Percentiles rank a stretch among this genome's conserved stretches.
These are phyloP conservation scores for Macrophomina tecta DNA, from an alignment of 2,329 filamentous ascomycete species.

Conservation along the genomic window DNA sequence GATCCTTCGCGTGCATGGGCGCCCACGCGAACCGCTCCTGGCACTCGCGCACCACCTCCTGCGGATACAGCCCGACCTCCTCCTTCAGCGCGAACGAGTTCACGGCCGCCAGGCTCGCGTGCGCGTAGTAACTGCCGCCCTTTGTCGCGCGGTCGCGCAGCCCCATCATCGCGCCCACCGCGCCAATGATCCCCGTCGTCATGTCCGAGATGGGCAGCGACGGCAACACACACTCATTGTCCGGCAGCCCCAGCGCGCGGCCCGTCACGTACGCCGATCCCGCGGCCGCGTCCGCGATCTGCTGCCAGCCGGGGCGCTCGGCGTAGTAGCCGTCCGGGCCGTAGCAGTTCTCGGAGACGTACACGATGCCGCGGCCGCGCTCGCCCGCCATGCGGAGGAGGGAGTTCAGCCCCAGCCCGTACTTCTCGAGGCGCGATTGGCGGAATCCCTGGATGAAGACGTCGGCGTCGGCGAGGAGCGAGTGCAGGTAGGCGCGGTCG, in stretches of 20 bases:
- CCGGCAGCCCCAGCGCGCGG: constrained; percentile 39
- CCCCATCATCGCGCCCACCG: constrained; percentile 36
- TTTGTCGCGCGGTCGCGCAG: constrained; percentile 35
- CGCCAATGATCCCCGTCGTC: constrained; percentile 38
- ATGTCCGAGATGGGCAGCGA: constrained; percentile 40
- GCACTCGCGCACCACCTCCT: constrained; percentile 36
- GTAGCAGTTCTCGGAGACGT: constrained; percentile 59
- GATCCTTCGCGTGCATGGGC: constrained; percentile 37
- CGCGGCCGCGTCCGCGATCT: constrained; percentile 42
- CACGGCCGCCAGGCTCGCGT: constrained; percentile 38
- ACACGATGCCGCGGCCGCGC: constrained; percentile 54
- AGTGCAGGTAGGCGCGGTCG: constrained; percentile 48
- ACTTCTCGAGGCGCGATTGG: constrained; percentile 50
- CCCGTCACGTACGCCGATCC: constrained; percentile 43
- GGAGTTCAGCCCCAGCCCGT: constrained; percentile 51
- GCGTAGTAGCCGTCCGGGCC: constrained; percentile 55
- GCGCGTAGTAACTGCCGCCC: constrained; percentile 34
- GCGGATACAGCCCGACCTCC: constrained; percentile 44
- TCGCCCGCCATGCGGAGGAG: constrained; percentile 48
- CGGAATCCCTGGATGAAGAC: constrained; percentile 63
- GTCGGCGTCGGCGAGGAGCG: constrained; percentile 57
- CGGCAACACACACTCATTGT: constrained; percentile 36
- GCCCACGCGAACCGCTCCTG: constrained; percentile 37
- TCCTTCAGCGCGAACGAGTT: constrained; percentile 40
- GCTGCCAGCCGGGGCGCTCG: constrained; percentile 57